Percentiles rank a stretch among this genome's conserved stretches.
Conservation (phyloP, 352 stramenopile genomes). For the Globisporangium barbulae region DNA sequence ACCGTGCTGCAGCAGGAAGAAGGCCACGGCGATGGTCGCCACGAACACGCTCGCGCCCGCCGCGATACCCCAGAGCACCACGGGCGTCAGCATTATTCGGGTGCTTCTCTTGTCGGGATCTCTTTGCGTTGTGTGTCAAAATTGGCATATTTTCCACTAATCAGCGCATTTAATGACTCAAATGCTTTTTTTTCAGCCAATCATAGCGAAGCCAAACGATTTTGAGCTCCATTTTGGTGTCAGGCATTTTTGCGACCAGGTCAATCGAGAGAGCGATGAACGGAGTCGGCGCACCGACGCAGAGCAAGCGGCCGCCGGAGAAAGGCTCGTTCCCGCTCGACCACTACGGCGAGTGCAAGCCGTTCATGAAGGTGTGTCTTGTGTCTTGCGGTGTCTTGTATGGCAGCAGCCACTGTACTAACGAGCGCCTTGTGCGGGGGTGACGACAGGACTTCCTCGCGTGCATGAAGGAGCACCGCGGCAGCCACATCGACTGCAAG, state of each 20-base stretch:
- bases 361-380: slow-evolving; percentile 68
- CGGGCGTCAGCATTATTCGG: slow-evolving; percentile 42
- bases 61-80: slow-evolving; percentile 73
- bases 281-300: slow-evolving; percentile 62
- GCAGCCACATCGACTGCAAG: slow-evolving; percentile 90
- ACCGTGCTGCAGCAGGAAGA: slow-evolving; percentile 75
- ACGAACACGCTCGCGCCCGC: slow-evolving; percentile 83
- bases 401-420: not conserved
- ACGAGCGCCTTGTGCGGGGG: not conserved
- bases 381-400: not conserved
- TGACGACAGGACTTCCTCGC: slow-evolving; percentile 59
- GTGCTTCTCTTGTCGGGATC: slow-evolving; percentile 3
- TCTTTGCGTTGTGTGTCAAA: slow-evolving; percentile 1
- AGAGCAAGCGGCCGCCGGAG: slow-evolving; percentile 78
- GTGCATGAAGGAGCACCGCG: slow-evolving; percentile 79
- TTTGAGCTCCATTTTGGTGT: too few species aligned
- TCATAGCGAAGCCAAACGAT: not conserved
- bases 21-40: slow-evolving; percentile 77
- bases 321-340: slow-evolving; percentile 90
- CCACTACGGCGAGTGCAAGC: slow-evolving; percentile 89
- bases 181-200: not conserved
- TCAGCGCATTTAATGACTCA: not conserved
- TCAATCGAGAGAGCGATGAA: slow-evolving; percentile 52
- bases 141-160: not conserved
- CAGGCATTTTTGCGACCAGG: too few species aligned